Conservation (phyloP, 1,139 yeast species). For the Candida sanyaensis region DNA sequence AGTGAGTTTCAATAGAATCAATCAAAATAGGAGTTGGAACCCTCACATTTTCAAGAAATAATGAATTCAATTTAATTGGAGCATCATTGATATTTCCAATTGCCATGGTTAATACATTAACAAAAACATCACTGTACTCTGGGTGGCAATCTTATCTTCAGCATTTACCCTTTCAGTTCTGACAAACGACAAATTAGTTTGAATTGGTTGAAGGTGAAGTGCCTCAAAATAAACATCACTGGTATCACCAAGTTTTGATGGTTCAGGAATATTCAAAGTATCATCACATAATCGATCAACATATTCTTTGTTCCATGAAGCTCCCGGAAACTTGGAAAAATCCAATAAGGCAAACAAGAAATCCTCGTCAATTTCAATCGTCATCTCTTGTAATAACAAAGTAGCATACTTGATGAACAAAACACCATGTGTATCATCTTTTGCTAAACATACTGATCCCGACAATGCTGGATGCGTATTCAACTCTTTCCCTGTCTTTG, state of each 20-base stretch:
- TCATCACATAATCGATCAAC: conserved; percentile 65
- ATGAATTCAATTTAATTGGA: conserved; percentile 85
- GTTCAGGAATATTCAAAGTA: conserved; percentile 67
- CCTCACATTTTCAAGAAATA: conserved; percentile 84
- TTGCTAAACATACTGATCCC: conserved; percentile 78
- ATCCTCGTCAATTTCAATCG: conserved; percentile 92
- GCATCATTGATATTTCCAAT: conserved; percentile 97
- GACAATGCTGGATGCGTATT: conserved; percentile 89
- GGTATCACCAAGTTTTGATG: conserved; percentile 57
- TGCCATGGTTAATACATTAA: conserved; percentile 92
- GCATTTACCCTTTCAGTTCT: conserved; percentile 81
- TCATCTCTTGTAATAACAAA: conserved; percentile 81
- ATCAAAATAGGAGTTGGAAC: conserved; percentile 77
- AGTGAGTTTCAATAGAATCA: conserved; percentile 79
- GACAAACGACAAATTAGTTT: conserved; percentile 86
- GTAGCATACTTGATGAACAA: conserved; percentile 91
- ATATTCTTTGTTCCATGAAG: conserved; percentile 58
- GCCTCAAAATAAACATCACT: conserved; percentile 89
- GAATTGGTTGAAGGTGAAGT: conserved; percentile 88
- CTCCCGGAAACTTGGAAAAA: conserved; percentile 71
- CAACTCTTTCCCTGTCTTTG: conserved; percentile 82
- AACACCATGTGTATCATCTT: conserved; percentile 90
- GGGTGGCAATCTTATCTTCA: conserved; percentile 56
- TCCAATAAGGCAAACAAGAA: conserved; percentile 82
- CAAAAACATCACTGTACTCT: conserved; percentile 70